phyloP scores from a whole-genome alignment of 306 rosid genomes.

The Spatholobus suberectus region DNA sequence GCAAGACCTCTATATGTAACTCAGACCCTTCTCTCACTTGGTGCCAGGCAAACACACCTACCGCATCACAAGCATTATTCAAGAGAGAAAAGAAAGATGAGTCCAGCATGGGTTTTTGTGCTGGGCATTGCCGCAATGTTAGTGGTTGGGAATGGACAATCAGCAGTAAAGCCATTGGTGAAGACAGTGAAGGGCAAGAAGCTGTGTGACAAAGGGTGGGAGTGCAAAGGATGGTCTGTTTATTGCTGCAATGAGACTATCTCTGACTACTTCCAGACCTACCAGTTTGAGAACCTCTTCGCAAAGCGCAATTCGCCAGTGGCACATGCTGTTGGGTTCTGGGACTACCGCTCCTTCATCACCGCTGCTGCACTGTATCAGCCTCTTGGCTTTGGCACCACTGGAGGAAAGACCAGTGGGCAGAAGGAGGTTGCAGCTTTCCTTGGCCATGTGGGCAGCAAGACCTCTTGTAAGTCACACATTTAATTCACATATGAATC shows the following conservation, averaged over 20 bases:
- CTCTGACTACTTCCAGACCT: slow-evolving; percentile 66
- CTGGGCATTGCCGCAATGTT: slow-evolving; percentile 40
- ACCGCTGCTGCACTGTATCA: slow-evolving; percentile 71
- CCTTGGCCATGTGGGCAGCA: slow-evolving; percentile 88
- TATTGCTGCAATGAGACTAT: slow-evolving; percentile 90
- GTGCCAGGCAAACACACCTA: background rate
- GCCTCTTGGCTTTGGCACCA: slow-evolving; percentile 92
- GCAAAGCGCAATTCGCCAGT: slow-evolving; percentile 74
- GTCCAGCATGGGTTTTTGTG: slow-evolving; percentile 49
- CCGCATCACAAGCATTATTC: background rate
- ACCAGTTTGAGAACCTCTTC: slow-evolving; percentile 92
- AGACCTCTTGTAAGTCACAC: slow-evolving; percentile 81
- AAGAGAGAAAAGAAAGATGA: slow-evolving; percentile 15
- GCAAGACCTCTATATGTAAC: slow-evolving; percentile 19
- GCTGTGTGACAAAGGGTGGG: slow-evolving; percentile 89
- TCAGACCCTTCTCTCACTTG: background rate
- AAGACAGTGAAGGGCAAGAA: slow-evolving; percentile 80
- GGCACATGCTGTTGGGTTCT: slow-evolving; percentile 92
- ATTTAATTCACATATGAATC: background rate
- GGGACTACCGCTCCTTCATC: slow-evolving; percentile 88
- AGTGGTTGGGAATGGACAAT: slow-evolving; percentile 37
- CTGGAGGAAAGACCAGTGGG: slow-evolving; percentile 72
- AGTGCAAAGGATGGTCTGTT: slow-evolving; percentile 73
- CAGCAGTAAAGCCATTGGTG: slow-evolving; percentile 57
- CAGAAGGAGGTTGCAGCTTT: slow-evolving; percentile 90